Evolutionary conservation across 1,139 yeast species (phyloP).

Genomic region (Pichia sp.): DNA sequence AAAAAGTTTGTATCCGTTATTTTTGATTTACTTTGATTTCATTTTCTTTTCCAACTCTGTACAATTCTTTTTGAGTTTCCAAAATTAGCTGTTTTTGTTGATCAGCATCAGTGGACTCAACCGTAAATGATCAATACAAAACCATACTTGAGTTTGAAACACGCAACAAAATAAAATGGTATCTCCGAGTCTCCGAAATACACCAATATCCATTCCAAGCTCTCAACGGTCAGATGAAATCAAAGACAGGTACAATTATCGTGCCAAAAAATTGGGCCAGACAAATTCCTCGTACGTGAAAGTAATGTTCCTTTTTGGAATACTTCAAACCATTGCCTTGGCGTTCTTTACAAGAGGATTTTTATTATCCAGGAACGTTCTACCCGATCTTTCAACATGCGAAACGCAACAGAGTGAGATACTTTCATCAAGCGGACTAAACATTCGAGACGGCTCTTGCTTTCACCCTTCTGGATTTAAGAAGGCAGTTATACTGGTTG

Average conservation of each 20-base stretch:
- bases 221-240: slow-evolving; percentile 21
- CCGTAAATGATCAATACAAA: background rate
- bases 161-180: background rate
- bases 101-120: background rate
- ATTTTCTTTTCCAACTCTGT: background rate
- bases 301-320: slow-evolving; percentile 50
- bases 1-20: background rate
- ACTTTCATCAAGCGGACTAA: slow-evolving; percentile 5
- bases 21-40: background rate
- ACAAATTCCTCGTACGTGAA: slow-evolving; percentile 49
- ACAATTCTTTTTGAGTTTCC: too few relatives aligned
- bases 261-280: slow-evolving; percentile 43
- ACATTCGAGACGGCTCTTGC: slow-evolving; percentile 23
- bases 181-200: slow-evolving; percentile 9
- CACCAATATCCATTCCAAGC: slow-evolving; percentile 6
- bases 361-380: slow-evolving; percentile 73
- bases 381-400: slow-evolving; percentile 49
- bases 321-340: slow-evolving; percentile 60
- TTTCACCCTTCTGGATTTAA: slow-evolving; percentile 43
- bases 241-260: slow-evolving; percentile 36
- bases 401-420: slow-evolving; percentile 17
- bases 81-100: too few relatives aligned
- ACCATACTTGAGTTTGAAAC: background rate
- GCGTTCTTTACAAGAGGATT: slow-evolving; percentile 83
- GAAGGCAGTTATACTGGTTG: slow-evolving; percentile 70